Evolutionary conservation across 441 rosid genomes (phyloP).

Genomic region (Gossypium lobatum): DNA sequence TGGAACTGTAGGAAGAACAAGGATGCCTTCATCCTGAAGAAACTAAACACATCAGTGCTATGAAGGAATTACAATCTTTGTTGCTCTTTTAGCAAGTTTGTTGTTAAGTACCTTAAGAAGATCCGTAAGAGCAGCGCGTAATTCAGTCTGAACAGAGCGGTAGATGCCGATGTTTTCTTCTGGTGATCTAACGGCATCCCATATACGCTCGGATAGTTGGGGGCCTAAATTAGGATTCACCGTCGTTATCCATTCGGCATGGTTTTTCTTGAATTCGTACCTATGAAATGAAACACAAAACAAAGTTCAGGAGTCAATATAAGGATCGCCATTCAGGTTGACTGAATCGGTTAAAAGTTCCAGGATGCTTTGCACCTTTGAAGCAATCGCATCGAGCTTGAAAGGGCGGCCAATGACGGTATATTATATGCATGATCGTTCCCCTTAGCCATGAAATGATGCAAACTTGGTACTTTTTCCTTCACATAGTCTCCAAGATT

Average conservation of each 20-base stretch:
- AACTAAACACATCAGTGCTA: neutral
- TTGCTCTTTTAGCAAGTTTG: neutral
- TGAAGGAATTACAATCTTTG: neutral
- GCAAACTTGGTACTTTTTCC: slow-evolving; percentile 62
- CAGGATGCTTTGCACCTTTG: slow-evolving; percentile 39
- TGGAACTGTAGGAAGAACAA: slow-evolving; percentile 81
- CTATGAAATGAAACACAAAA: slow-evolving; percentile 24
- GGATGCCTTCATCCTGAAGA: slow-evolving; percentile 54
- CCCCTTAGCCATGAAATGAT: slow-evolving; percentile 46
- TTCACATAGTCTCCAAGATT: slow-evolving; percentile 56
- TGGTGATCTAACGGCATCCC: slow-evolving; percentile 52
- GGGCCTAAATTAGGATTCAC: slow-evolving; percentile 79
- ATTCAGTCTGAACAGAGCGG: slow-evolving; percentile 44
- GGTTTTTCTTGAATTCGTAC: slow-evolving; percentile 78
- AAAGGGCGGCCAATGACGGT: slow-evolving; percentile 72
- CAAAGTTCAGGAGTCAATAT: slow-evolving; percentile 13
- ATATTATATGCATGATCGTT: slow-evolving; percentile 35
- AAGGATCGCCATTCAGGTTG: neutral
- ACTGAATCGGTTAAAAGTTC: slow-evolving; percentile 4
- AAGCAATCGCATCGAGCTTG: slow-evolving; percentile 60
- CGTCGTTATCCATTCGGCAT: slow-evolving; percentile 58
- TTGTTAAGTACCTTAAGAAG: slow-evolving; percentile 60
- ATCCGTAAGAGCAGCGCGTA: slow-evolving; percentile 47
- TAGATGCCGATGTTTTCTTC: slow-evolving; percentile 44
- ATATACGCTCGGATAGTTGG: slow-evolving; percentile 48